Percentiles rank a stretch among this genome's conserved stretches.
Conservation (phyloP, 202 grass and related monocot genomes). For the Zoysia matrella region DNA sequence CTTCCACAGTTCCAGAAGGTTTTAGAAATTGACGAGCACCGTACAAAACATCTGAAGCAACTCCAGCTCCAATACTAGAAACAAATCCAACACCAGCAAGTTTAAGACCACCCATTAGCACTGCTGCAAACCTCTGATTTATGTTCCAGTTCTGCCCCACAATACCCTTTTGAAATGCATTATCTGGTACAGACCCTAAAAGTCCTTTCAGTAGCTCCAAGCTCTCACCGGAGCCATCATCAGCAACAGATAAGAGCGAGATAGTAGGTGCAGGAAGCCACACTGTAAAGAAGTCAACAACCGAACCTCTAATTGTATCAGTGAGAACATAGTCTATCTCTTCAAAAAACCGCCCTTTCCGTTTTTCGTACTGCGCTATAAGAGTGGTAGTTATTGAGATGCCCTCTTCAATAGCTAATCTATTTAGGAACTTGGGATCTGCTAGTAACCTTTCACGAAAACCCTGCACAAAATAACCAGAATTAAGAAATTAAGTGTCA, state of each 20-base stretch:
- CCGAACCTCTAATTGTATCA: constrained; percentile 93
- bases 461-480: constrained; percentile 60
- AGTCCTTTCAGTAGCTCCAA: constrained; percentile 83
- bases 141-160: constrained; percentile 79
- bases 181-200: constrained; percentile 88
- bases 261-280: constrained; percentile 99
- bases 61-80: constrained; percentile 96
- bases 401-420: constrained; percentile 91
- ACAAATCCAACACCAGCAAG: constrained; percentile 88
- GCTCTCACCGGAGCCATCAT: constrained; percentile 74
- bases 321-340: constrained; percentile 97
- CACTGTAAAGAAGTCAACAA: constrained; percentile 98
- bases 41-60: constrained; percentile 81
- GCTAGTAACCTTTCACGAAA: constrained; percentile 95
- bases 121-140: constrained; percentile 81
- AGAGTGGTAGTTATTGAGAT: constrained; percentile 97
- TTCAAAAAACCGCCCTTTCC: constrained; percentile 88
- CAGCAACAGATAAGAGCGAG: constrained; percentile 78
- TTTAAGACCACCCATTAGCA: constrained; percentile 87
- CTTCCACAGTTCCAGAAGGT: constrained; percentile 53
- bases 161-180: constrained; percentile 91
- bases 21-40: constrained; percentile 63
- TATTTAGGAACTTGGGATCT: constrained; percentile 91
- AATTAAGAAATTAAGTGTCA: neutral
- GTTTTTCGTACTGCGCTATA: constrained; percentile 87